Conservation (phyloP, 805 yeast species). For the Sugiyamaella smithiae region DNA sequence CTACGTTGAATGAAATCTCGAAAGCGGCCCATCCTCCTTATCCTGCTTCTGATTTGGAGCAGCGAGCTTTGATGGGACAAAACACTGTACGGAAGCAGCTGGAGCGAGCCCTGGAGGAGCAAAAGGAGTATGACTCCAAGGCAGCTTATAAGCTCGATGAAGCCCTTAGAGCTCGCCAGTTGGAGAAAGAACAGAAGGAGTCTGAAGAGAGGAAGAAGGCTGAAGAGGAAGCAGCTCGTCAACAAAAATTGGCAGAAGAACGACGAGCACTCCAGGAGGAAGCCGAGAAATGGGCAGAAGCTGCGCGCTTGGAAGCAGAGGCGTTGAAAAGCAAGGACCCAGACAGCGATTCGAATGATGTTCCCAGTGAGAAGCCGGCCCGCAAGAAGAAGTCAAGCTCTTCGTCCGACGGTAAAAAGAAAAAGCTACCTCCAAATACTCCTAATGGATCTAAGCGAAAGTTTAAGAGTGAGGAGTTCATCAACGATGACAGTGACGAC, state of each 20-base stretch:
- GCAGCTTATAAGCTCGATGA: constrained; percentile 62
- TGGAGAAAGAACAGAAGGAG: constrained; percentile 46
- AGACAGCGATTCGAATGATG: constrained; percentile 5
- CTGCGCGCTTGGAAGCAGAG: constrained; percentile 38
- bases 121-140: constrained; percentile 59
- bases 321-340: constrained; percentile 23
- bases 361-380: constrained; percentile 16
- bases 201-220: constrained; percentile 34
- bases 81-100: constrained; percentile 71
- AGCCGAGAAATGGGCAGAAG: constrained; percentile 36
- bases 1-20: constrained; percentile 55
- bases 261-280: constrained; percentile 32
- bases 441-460: constrained; percentile 23
- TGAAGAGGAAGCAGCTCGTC: constrained; percentile 28
- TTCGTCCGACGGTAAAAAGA: constrained; percentile 18
- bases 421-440: constrained; percentile 10
- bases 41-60: constrained; percentile 72
- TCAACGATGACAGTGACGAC: constrained; percentile 41
- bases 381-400: background rate
- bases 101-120: constrained; percentile 67
- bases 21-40: constrained; percentile 66
- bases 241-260: constrained; percentile 31
- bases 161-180: constrained; percentile 65
- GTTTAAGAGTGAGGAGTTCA: constrained; percentile 34
- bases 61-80: constrained; percentile 83